Evolutionary conservation across 1,139 yeast genomes (phyloP).

Genomic region (Sugiyamaella xylanicola): DNA sequence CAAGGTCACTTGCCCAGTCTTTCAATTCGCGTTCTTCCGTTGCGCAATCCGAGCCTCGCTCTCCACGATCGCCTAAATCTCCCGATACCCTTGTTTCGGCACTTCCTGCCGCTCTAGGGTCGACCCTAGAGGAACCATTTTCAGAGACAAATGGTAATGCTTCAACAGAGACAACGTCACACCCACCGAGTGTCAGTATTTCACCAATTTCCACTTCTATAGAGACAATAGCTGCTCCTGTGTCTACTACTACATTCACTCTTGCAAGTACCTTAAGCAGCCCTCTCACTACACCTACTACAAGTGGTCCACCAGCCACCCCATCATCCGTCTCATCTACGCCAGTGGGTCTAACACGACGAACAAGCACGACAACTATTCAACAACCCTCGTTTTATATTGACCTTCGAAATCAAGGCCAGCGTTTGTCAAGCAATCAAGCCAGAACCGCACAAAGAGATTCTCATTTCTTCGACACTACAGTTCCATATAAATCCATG

Average conservation of each 20-base stretch:
- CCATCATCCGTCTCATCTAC: neutral
- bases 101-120: neutral
- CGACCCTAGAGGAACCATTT: neutral
- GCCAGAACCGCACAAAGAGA: constrained; percentile 34
- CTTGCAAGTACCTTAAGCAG: neutral
- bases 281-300: neutral
- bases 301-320: neutral
- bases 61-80: constrained; percentile 6
- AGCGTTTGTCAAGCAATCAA: constrained; percentile 27
- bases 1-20: constrained; percentile 1
- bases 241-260: constrained; percentile 2
- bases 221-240: neutral
- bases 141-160: neutral
- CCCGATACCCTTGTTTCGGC: neutral
- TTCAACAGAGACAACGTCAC: neutral
- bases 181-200: neutral
- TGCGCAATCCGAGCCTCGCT: constrained; percentile 6
- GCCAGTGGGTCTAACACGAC: neutral
- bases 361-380: constrained; percentile 11
- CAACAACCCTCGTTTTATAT: constrained; percentile 34
- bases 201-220: neutral
- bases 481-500: constrained; percentile 38
- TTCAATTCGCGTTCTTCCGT: constrained; percentile 1
- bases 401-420: constrained; percentile 38
- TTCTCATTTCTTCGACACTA: constrained; percentile 41